Conservation (phyloP, 2,329 filamentous ascomycete genomes). For the Aureobasidium zeae region DNA sequence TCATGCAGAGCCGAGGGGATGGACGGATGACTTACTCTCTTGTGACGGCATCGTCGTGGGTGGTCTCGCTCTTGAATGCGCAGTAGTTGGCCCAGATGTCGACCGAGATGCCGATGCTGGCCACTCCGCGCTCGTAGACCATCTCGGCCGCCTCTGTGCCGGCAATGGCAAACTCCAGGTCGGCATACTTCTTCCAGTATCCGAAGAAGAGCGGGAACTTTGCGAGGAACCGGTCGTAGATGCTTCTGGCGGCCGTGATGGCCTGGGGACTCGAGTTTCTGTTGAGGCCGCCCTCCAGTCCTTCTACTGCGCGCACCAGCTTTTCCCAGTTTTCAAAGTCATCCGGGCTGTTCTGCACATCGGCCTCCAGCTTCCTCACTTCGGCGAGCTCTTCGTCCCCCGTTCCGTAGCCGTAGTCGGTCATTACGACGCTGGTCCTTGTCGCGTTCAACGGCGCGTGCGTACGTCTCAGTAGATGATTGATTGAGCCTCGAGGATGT, state of each 20-base stretch:
- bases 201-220: constrained; percentile 95
- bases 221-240: constrained; percentile 85
- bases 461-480: no score
- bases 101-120: constrained; percentile 85
- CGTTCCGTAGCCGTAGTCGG: constrained; percentile 63
- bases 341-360: constrained; percentile 74
- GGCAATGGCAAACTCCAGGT: constrained; percentile 92
- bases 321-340: constrained; percentile 95
- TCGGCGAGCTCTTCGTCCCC: constrained; percentile 74
- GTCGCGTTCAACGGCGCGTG: no score
- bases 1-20: constrained; percentile 51
- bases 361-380: constrained; percentile 66
- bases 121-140: constrained; percentile 93
- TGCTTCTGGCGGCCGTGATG: constrained; percentile 74
- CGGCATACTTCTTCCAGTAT: constrained; percentile 99
- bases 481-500: no score
- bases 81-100: constrained; percentile 98
- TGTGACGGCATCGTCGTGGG: constrained; percentile 86
- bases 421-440: no score
- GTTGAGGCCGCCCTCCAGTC: constrained; percentile 84
- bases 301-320: constrained; percentile 71
- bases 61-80: constrained; percentile 94
- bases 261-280: constrained; percentile 94
- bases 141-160: constrained; percentile 96
- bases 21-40: constrained; percentile 87